Evolutionary conservation across 1,139 yeast species (phyloP).

Genomic region (Meyerozyma elateridarum): DNA sequence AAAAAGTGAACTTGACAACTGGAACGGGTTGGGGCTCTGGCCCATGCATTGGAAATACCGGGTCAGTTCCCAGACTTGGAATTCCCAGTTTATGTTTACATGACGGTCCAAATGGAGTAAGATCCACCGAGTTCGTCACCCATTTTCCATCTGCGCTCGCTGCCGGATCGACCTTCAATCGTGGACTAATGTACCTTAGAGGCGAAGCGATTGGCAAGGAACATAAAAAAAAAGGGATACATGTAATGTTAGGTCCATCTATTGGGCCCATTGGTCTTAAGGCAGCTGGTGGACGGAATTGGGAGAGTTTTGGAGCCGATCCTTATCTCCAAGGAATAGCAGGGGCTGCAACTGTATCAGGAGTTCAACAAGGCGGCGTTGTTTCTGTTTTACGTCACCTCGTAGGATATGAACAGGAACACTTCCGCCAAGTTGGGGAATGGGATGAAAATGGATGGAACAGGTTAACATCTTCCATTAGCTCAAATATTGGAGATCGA

Average conservation of each 20-base stretch:
- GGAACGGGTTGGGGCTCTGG: conserved; percentile 67
- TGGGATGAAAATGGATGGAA: conserved; percentile 48
- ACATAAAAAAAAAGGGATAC: conserved; percentile 53
- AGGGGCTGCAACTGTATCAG: conserved; percentile 50
- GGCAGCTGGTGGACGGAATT: conserved; percentile 62
- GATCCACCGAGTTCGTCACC: conserved; percentile 54
- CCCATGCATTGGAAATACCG: conserved; percentile 63
- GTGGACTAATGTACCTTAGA: conserved; percentile 45
- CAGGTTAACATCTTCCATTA: conserved; percentile 31
- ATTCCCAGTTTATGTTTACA: conserved; percentile 58
- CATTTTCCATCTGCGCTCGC: conserved; percentile 59
- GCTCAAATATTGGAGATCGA: conserved; percentile 55
- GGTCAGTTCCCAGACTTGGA: conserved; percentile 51
- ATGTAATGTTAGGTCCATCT: conserved; percentile 57
- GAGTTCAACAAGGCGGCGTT: conserved; percentile 56
- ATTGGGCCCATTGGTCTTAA: conserved; percentile 61
- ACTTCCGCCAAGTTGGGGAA: conserved; percentile 55
- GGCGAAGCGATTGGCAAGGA: conserved; percentile 59
- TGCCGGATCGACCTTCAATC: conserved; percentile 55
- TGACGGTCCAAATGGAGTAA: conserved; percentile 63
- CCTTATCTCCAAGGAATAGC: conserved; percentile 58
- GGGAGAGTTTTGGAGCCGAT: conserved; percentile 66
- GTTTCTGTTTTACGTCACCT: conserved; percentile 52
- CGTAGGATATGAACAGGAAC: conserved; percentile 63
- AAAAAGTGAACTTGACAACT: conserved; percentile 59